Evolutionary conservation across 768 basidiomycete genomes (phyloP).

Genomic region (Xerocomus spinulosus): DNA sequence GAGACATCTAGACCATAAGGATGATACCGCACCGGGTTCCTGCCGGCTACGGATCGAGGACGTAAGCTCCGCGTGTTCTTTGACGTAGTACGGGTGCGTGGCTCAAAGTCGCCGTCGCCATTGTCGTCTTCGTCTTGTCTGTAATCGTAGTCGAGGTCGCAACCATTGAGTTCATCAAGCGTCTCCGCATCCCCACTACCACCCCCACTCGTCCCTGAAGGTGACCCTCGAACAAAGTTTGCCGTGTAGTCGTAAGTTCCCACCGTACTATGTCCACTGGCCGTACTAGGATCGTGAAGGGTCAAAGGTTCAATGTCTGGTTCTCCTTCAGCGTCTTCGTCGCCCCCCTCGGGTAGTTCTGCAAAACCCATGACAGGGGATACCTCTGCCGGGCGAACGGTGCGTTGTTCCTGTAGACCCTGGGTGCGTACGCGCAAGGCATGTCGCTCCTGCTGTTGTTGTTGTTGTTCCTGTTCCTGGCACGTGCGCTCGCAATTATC

Average conservation of each 20-base stretch:
- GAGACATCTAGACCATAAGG: slow-evolving; percentile 27
- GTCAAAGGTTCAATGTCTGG: slow-evolving; percentile 27
- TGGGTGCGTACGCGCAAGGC: slow-evolving; percentile 30
- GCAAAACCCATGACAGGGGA: slow-evolving; percentile 30
- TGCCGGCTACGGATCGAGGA: slow-evolving; percentile 32
- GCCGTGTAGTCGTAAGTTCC: slow-evolving; percentile 21
- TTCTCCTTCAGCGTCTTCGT: slow-evolving; percentile 36
- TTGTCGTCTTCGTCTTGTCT: slow-evolving; percentile 29
- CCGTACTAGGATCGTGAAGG: slow-evolving; percentile 16
- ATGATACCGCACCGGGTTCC: slow-evolving; percentile 32
- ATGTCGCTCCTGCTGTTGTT: slow-evolving; percentile 26
- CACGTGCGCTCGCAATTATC: slow-evolving; percentile 34
- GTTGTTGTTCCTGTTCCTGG: slow-evolving; percentile 34
- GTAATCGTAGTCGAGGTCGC: slow-evolving; percentile 30
- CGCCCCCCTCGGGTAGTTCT: slow-evolving; percentile 26
- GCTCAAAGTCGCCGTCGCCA: slow-evolving; percentile 33
- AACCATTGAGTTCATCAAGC: slow-evolving; percentile 18
- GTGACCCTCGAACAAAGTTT: slow-evolving; percentile 16
- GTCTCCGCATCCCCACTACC: slow-evolving; percentile 27
- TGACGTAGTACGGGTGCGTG: slow-evolving; percentile 32
- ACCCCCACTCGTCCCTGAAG: slow-evolving; percentile 18
- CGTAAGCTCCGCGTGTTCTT: slow-evolving; percentile 36
- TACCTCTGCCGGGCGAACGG: slow-evolving; percentile 32
- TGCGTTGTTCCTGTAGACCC: slow-evolving; percentile 29
- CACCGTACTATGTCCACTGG: slow-evolving; percentile 29